Base-by-base conservation (phyloP, 257 asterid genomes). In the Knoxia roxburghii region DNA sequence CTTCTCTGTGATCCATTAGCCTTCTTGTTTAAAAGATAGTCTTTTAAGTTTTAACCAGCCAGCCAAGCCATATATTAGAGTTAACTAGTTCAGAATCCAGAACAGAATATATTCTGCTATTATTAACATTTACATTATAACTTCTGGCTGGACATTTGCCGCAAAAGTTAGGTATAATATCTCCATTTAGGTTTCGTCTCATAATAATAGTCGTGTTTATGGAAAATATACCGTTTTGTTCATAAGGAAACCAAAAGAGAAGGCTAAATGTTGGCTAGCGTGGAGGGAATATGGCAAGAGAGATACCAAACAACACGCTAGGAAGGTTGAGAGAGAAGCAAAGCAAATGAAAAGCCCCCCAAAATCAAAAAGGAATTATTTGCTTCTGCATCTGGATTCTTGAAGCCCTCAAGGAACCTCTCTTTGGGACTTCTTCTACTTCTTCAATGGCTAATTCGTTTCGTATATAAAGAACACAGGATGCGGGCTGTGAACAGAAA, bases 321-420 rank as follows among this genome's bases (percentile, higher is more conserved):
- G 13, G 11, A 29, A 7, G 20, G 40, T 17, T 39, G 54, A 51
- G 54, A 29, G 8, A 46, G 30, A 77, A 68, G 76, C 54, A 53
- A 80, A 78, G 84, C 76, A 73, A 77, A 63, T 49, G 26, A 33
- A n/a, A 70, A 61, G 39, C 61, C 77, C 54, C 14, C 51, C 43
- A 55, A 68, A 73, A 55, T 68, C n/a, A 56, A 70, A 26, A 77
- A 72, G 87, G 76, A 77, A 77, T 54, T 75, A 81, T 83, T 81
- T 83, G 51, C 65, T 63, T 56, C 64, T 37, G 70, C 37, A 26
- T 17, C 48, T 68, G 78, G 77, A 37, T 3, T 37, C n/a, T n/a
- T n/a, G 4, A 68, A 75, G 68, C 69, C 80, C 73, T 64, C 61
- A 80, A 78, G 78, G 71, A 81, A 75, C 75, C 79, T 46, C 69